phyloP scores from a whole-genome alignment of 345 rosid species.

The Cardamine chenopodiifolia region DNA sequence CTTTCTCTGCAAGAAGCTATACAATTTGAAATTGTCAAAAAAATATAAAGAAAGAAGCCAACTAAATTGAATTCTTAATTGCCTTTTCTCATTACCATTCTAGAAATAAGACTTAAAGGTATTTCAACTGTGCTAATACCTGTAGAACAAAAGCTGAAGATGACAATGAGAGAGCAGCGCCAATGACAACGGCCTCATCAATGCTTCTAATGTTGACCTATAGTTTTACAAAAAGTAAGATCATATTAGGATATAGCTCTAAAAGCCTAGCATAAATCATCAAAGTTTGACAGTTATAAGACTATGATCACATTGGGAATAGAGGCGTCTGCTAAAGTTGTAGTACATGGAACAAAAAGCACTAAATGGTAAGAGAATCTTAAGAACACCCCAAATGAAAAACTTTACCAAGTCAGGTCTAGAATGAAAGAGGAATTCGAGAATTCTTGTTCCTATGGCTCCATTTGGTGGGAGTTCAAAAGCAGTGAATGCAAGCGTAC shows the following conservation, averaged over 20 bases:
- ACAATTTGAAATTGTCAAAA: slow-evolving; percentile 21
- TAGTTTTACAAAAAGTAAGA: slow-evolving; percentile 5
- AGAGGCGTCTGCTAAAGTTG: background rate
- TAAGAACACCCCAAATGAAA: slow-evolving; percentile 15
- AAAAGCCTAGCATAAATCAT: slow-evolving; percentile 1
- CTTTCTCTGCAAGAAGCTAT: slow-evolving; percentile 98
- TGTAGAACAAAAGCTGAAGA: slow-evolving; percentile 97
- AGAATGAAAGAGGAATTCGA: slow-evolving; percentile 91
- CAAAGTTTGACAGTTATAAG: background rate
- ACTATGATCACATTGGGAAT: slow-evolving; percentile 8
- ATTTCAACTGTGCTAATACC: slow-evolving; percentile 50
- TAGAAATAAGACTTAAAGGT: background rate
- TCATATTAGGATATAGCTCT: slow-evolving; percentile 13
- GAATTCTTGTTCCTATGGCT: slow-evolving; percentile 85
- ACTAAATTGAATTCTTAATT: background rate
- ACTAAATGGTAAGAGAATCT: background rate
- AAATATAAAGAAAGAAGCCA: background rate
- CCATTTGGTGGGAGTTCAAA: slow-evolving; percentile 99
- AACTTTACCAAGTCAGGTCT: slow-evolving; percentile 80
- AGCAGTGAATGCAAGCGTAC: slow-evolving; percentile 93
- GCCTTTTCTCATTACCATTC: too few relatives aligned
- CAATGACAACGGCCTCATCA: slow-evolving; percentile 96
- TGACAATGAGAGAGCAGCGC: slow-evolving; percentile 95
- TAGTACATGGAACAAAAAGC: background rate
- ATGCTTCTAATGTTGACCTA: slow-evolving; percentile 96